Evolutionary conservation across 1,284 basidiomycete species (phyloP), one percentile per base, ranked within the genome.

Genomic region (Malassezia psittaci): DNA sequence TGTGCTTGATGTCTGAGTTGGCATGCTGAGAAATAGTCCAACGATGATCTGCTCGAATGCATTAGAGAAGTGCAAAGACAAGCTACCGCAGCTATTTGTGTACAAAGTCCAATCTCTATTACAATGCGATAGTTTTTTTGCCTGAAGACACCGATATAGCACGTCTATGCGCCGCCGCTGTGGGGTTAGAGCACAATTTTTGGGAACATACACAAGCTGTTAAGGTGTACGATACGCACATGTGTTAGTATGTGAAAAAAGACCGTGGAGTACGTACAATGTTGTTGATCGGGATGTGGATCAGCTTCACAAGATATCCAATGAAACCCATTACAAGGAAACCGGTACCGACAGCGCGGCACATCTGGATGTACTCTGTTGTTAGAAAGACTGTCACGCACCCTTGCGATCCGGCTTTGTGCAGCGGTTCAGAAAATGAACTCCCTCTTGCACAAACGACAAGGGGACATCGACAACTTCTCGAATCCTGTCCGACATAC

Each of bases 331-430:
- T 74, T 35, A 74, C 65, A 36, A 71, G 67, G 56, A 74, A 70
- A 10, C 72, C 72, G 38, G 69, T 52, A 36, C 72, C 71, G 38
- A 74, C 71, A 18, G 71, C 71, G 24, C 72, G 61, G 65, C 72
- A 74, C 53, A 73, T 70, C 57, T 74, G 72, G 39, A 74, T 62
- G 60, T 66, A 74, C 54, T 74, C 72, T 74, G 59, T 32, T 1
- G 46, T 40, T 18, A n/a, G 24, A 33, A 48, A 5, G 2, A 12
- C 15, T 42, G 9, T 32, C n/a, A 75, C 78, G 63, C 58, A 94
- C 93, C 93, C 80, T 89, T 88, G 77, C 87, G 83, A 52, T 88
- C 88, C 51, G 93, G 93, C 80, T 99, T 99, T 63, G 90, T 94
- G 81, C 93, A 99, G 75, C 91, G 83, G 72, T 85, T 88, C 67